These are phyloP conservation scores for Scytalidium sp. DNA, from an alignment of 2,329 filamentous ascomycete species.

Conservation along the genomic window DNA sequence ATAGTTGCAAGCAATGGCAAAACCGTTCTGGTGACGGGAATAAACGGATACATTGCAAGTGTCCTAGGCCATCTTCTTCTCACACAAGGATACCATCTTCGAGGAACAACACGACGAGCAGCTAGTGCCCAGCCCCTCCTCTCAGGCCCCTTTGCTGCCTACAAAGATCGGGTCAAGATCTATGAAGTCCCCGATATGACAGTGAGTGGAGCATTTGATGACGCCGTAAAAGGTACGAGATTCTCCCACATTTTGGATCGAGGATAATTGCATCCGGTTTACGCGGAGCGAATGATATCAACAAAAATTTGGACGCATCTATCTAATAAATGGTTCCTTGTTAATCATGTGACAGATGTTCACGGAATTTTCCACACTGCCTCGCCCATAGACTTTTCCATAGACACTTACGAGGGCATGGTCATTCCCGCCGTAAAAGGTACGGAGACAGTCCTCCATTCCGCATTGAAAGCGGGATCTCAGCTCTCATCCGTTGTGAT, in stretches of 20 bases:
- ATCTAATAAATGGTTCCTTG: no score
- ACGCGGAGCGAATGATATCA: no score
- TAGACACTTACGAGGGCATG: conserved; percentile 25
- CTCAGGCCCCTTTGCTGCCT: conserved; percentile 22
- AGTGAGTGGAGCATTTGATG: conserved; percentile 23
- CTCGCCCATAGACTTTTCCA: conserved; percentile 26
- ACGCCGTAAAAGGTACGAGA: conserved; percentile 20
- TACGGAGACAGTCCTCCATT: conserved; percentile 23
- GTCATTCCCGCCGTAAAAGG: conserved; percentile 23
- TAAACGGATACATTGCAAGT: conserved; percentile 31
- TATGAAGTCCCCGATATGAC: conserved; percentile 26
- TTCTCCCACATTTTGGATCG: no score
- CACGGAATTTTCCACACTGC: conserved; percentile 28
- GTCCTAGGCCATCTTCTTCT: conserved; percentile 23
- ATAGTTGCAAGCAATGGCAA: conserved; percentile 21
- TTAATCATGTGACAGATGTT: conserved; percentile 14
- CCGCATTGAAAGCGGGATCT: conserved; percentile 27
- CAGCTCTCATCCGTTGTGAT: conserved; percentile 38
- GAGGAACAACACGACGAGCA: conserved; percentile 24
- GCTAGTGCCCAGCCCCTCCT: conserved; percentile 18
- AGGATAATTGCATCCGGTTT: no score
- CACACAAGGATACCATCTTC: conserved; percentile 24
- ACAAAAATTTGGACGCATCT: no score
- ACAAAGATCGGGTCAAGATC: conserved; percentile 22
- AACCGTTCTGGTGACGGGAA: conserved; percentile 29